Evolutionary conservation across 2,329 filamentous ascomycete genomes (phyloP), one percentile per base, ranked within the genome.

Genomic region (Sarocladium oryzae): DNA sequence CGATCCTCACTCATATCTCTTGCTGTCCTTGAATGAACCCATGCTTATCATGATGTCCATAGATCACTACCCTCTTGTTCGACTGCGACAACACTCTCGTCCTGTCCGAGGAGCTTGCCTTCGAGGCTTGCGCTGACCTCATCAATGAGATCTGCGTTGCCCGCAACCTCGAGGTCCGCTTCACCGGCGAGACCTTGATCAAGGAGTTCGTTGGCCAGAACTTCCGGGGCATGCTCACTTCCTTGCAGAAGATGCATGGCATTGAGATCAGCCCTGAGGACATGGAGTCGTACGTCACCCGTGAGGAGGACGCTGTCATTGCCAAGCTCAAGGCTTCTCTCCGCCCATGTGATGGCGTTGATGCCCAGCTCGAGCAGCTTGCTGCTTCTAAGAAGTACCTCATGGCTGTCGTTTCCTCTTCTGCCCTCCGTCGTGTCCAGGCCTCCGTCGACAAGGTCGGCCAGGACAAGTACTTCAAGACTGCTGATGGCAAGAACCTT

Each of bases 61-160:
- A 70, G 66, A 85, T 88, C 70, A 87, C 76, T 52, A 79, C 85
- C 57, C 74, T 89, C 63, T 78, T 89, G 60, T 86, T 89, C 68
- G 86, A 89, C 69, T 84, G 80, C 70, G 81, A 96, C 81, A 96
- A 96, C 79, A 96, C 90, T 57, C 88, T 96, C 67, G 89, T 93
- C 66, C 82, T 93, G 61, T 95, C 89, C 51, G 91, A 96, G 75
- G 84, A 88, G 63, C 79, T 95, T 60, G 90, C 90, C 66, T 95
- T 96, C 68, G 88, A 92, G 72, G 90, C 88, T 59, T 95, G 89
- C 70, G 88, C 90, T 62, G 86, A 88, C 54, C 83, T 96, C 57
- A 86, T 89, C 76, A 96, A 96, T 73, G 77, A 89, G 69, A 88
- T 95, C 67, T 82, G 92, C 66, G 76, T 78, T 60, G 78, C 79